Evolutionary conservation across 2,329 filamentous ascomycete genomes (phyloP).

Genomic region (Alternaria triticimaculans): DNA sequence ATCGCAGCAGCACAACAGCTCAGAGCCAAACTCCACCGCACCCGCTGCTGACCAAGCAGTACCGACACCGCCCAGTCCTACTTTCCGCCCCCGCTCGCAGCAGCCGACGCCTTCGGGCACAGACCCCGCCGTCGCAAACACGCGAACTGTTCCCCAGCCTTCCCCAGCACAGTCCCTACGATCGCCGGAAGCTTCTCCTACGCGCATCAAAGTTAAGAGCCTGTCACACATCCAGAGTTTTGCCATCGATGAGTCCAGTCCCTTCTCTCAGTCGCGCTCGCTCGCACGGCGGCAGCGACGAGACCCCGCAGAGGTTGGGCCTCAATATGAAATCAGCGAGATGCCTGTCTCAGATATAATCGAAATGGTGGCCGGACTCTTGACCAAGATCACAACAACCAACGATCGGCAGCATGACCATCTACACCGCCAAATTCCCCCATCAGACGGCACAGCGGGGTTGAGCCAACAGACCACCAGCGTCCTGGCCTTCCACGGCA

Average conservation of each 20-base stretch:
- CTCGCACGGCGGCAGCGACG: slow-evolving; percentile 51
- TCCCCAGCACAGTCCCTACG: slow-evolving; percentile 37
- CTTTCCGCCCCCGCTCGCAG: slow-evolving; percentile 44
- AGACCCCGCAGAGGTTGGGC: slow-evolving; percentile 58
- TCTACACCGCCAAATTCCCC: slow-evolving; percentile 75
- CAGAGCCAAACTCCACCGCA: slow-evolving; percentile 24
- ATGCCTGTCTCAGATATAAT: slow-evolving; percentile 99
- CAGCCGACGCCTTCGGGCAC: slow-evolving; percentile 37
- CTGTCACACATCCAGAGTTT: slow-evolving; percentile 90
- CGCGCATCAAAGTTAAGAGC: slow-evolving; percentile 80
- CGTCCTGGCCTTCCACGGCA: slow-evolving; percentile 95
- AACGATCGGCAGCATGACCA: slow-evolving; percentile 95
- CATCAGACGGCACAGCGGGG: slow-evolving; percentile 64
- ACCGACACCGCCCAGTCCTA: slow-evolving; percentile 43
- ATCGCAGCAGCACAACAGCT: slow-evolving; percentile 31
- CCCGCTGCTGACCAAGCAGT: slow-evolving; percentile 24
- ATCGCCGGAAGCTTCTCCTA: slow-evolving; percentile 39
- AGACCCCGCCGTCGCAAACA: slow-evolving; percentile 23
- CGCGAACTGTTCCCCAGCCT: slow-evolving; percentile 33
- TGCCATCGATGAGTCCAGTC: slow-evolving; percentile 75
- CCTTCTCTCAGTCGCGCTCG: slow-evolving; percentile 58
- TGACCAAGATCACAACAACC: slow-evolving; percentile 96
- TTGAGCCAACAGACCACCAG: slow-evolving; percentile 70
- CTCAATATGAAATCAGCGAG: slow-evolving; percentile 89
- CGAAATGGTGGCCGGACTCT: slow-evolving; percentile 95